Evolutionary conservation across 2,329 filamentous ascomycete genomes (phyloP).

Genomic region (Aspergillus pseudoviridinutans): DNA sequence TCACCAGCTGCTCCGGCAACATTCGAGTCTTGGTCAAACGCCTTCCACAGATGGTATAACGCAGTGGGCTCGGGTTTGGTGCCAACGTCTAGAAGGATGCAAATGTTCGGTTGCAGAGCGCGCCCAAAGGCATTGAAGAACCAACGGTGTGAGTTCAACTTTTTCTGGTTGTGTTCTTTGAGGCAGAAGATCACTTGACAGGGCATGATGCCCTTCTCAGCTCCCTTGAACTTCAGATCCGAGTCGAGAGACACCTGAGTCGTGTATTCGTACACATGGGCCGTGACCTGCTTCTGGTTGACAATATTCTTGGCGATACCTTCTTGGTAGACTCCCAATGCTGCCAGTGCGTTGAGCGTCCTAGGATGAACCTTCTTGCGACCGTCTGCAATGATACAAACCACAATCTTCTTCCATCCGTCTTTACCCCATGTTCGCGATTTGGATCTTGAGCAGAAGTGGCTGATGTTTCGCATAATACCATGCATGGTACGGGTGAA

Average conservation of each 20-base stretch:
- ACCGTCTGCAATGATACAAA: conserved; percentile 93
- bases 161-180: conserved; percentile 96
- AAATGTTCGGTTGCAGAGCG: conserved; percentile 90
- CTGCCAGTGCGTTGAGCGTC: conserved; percentile 88
- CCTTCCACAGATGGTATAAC: conserved; percentile 98
- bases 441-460: conserved; percentile 89
- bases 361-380: conserved; percentile 89
- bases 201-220: conserved; percentile 97
- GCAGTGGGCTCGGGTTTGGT: conserved; percentile 85
- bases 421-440: conserved; percentile 95
- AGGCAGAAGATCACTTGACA: conserved; percentile 98
- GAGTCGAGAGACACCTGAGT: conserved; percentile 95
- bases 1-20: conserved; percentile 96
- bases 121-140: conserved; percentile 98
- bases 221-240: conserved; percentile 97
- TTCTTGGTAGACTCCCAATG: conserved; percentile 96
- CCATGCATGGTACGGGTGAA: conserved; percentile 98
- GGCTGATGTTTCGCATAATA: conserved; percentile 95
- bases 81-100: conserved; percentile 93
- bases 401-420: conserved; percentile 98
- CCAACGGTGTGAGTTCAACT: conserved; percentile 97
- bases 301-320: conserved; percentile 98
- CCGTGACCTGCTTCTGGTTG: conserved; percentile 91
- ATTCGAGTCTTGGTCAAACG: conserved; percentile 95
- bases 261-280: conserved; percentile 98